Evolutionary conservation across 2,329 filamentous ascomycete genomes (phyloP).

Genomic region (Monosporascus sp.): DNA sequence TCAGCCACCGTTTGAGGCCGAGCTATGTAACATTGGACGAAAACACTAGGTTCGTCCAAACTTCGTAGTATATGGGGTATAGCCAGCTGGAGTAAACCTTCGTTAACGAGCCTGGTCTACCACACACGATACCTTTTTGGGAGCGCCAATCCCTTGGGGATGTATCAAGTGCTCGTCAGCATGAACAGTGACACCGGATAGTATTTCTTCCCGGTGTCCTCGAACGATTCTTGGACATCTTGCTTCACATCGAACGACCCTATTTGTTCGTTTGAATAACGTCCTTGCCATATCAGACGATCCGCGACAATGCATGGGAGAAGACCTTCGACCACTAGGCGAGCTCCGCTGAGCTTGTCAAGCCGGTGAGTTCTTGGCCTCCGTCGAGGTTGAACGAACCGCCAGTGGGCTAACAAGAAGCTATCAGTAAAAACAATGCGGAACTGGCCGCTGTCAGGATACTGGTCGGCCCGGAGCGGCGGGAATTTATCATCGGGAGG

Average conservation of each 20-base stretch:
- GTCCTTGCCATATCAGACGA: not conserved
- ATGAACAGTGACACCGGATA: no score
- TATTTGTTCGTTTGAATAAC: not conserved
- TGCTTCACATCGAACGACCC: not conserved
- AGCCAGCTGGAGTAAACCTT: no score
- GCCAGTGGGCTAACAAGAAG: not conserved
- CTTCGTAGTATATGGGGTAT: no score
- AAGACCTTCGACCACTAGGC: not conserved
- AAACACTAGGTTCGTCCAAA: no score
- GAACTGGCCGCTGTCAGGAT: constrained; percentile 23
- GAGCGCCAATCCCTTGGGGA: not conserved
- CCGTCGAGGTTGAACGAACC: not conserved
- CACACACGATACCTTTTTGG: not conserved
- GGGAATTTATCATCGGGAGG: constrained; percentile 24
- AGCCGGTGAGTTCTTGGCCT: constrained; percentile 14
- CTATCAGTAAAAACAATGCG: constrained; percentile 6
- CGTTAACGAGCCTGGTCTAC: no score
- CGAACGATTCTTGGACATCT: not conserved
- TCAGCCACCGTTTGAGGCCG: not conserved
- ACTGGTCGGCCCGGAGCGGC: constrained; percentile 22
- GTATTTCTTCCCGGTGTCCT: not conserved
- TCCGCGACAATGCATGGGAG: not conserved
- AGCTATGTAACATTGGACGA: not conserved
- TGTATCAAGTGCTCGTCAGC: not conserved
- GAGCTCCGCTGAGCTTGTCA: constrained; percentile 7